Evolutionary conservation across 352 stramenopile species (phyloP), one percentile per base, ranked within the genome.

Genomic region (Phytophthora foliorum): DNA sequence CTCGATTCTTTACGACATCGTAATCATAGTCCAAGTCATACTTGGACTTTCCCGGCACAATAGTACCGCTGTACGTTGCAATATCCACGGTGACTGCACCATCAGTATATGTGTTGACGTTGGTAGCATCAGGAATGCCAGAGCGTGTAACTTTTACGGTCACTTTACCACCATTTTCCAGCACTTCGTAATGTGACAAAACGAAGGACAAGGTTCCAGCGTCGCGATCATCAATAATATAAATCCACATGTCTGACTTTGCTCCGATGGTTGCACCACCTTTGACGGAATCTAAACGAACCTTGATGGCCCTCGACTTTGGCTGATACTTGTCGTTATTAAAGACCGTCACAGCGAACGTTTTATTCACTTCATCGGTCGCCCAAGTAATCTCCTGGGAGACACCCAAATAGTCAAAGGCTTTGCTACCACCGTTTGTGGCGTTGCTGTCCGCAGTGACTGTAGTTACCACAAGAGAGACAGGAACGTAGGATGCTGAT

Each of bases 211-310:
- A 51, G 19, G 85, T 92, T 14, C 85, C 85, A 27, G 83, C 83
- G 57, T 93, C 85, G 31, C 85, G 82, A 61, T 93, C 85, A 44
- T 93, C 85, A 44, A 93, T 71, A 29, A 93, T 85, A 46, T 91
- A 92, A 13, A 93, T 76, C 81, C 78, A 88, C 50, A 86, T 82
- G 19, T 88, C 74, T 2, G 53, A 55, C 49, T 77, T 61, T 4
- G 64, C 2, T 16, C 81, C 81, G 45, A 91, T 91, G 16, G 63
- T 72, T 2, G 85, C 85, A 6, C 85, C 85, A 25, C 85, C 85
- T 42, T 72, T 72, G 9, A 90, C 85, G 1, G 57, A 77, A 13
- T 63, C 52, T 60, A 93, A 77, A 10, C 46, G 67, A 27, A 93
- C 73, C 63, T 88, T 85, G 46, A 93, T 75, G 2, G 82, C 66